These are phyloP conservation scores for Colletotrichum siamense DNA, from an alignment of 2,329 filamentous ascomycete genomes.

Conservation along the genomic window DNA sequence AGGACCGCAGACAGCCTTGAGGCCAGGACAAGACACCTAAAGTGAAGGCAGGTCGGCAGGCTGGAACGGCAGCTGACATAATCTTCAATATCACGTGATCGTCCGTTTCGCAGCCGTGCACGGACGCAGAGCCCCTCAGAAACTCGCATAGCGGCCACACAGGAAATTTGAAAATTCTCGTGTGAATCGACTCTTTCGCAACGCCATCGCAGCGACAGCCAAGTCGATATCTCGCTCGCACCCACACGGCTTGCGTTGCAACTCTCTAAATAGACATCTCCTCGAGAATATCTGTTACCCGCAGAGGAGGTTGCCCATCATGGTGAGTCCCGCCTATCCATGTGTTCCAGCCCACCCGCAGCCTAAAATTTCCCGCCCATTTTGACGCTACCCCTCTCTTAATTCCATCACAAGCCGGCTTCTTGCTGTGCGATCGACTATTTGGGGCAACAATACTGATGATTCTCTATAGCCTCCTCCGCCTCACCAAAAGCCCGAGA, in stretches of 20 bases:
- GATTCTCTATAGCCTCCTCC: constrained; percentile 77
- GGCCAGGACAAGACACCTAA: not conserved
- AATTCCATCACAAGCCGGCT: constrained; percentile 59
- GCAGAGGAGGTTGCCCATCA: constrained; percentile 54
- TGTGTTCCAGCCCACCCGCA: not conserved
- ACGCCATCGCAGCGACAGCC: constrained; percentile 39
- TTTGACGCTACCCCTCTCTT: constrained; percentile 19
- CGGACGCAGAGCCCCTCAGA: constrained; percentile 42
- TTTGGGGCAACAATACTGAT: constrained; percentile 23
- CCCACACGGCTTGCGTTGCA: constrained; percentile 38
- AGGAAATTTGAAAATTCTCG: constrained; percentile 52
- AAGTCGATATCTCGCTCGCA: constrained; percentile 39
- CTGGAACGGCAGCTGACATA: constrained; percentile 18
- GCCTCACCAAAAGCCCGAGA: constrained; percentile 97
- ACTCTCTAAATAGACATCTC: constrained; percentile 36
- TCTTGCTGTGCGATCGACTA: constrained; percentile 8
- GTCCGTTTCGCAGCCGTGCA: constrained; percentile 7
- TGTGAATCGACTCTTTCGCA: constrained; percentile 33
- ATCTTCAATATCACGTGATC: constrained; percentile 37
- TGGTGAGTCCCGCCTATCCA: constrained; percentile 25
- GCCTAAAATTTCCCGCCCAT: not conserved
- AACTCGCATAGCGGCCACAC: constrained; percentile 49
- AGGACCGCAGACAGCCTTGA: not conserved
- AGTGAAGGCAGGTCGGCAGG: not conserved
- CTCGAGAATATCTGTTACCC: constrained; percentile 38